phyloP scores from a whole-genome alignment of 2,329 filamentous ascomycete genomes.

The Pochonia chlamydosporia region DNA sequence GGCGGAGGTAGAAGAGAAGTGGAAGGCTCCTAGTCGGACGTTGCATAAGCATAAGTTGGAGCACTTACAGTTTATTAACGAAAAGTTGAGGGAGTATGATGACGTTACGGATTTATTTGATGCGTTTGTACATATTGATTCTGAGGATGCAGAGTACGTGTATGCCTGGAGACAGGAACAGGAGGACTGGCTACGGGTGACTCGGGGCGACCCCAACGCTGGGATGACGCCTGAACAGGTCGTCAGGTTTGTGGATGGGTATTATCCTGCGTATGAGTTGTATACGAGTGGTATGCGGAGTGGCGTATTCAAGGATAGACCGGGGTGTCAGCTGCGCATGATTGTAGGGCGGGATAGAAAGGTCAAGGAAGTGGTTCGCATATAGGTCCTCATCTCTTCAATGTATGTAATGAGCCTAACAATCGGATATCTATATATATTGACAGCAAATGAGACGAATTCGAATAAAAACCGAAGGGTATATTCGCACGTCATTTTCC shows the following conservation, averaged over 20 bases:
- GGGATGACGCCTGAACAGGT: constrained; percentile 85
- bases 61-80: constrained; percentile 46
- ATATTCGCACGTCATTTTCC: neutral
- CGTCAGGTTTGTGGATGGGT: constrained; percentile 62
- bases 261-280: constrained; percentile 69
- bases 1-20: constrained; percentile 44
- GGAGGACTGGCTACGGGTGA: constrained; percentile 62
- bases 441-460: constrained; percentile 8
- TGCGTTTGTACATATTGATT: constrained; percentile 57
- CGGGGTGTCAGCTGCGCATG: constrained; percentile 53
- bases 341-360: constrained; percentile 55
- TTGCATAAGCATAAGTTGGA: constrained; percentile 41
- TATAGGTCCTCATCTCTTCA: constrained; percentile 21
- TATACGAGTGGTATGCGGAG: constrained; percentile 54
- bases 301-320: constrained; percentile 47
- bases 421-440: neutral
- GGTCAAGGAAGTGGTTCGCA: constrained; percentile 49
- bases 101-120: constrained; percentile 43
- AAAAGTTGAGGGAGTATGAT: constrained; percentile 41
- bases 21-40: constrained; percentile 44
- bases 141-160: constrained; percentile 66
- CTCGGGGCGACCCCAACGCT: constrained; percentile 48
- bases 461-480: neutral
- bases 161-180: constrained; percentile 83
- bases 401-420: neutral